These are phyloP conservation scores for Phytophthora tentaculata DNA, from an alignment of 352 stramenopile species.

Conservation along the genomic window DNA sequence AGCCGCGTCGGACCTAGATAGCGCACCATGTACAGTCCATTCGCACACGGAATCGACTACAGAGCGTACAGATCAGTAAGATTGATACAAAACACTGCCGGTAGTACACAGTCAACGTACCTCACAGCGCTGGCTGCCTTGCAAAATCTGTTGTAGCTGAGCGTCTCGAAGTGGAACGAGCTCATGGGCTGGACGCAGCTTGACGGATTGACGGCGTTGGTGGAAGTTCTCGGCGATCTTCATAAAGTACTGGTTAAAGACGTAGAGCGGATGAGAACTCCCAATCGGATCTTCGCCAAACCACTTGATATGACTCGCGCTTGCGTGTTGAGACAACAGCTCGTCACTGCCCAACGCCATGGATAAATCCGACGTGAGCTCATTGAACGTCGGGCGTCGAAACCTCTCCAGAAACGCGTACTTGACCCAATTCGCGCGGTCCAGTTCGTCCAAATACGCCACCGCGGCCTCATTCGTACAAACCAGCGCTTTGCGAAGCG, in stretches of 20 bases:
- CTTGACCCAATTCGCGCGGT: conserved; percentile 73
- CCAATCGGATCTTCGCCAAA: conserved; percentile 66
- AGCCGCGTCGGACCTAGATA: conserved; percentile 62
- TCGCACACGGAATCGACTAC: conserved; percentile 83
- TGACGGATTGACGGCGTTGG: conserved; percentile 59
- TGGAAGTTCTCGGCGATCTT: conserved; percentile 80
- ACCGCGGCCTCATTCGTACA: conserved; percentile 61
- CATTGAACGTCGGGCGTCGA: conserved; percentile 73
- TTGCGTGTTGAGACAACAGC: conserved; percentile 48
- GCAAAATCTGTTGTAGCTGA: conserved; percentile 73
- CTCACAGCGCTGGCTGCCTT: conserved; percentile 80
- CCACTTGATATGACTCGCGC: conserved; percentile 51
- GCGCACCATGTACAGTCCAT: conserved; percentile 81
- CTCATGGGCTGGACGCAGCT: conserved; percentile 56
- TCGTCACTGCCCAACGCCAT: conserved; percentile 52
- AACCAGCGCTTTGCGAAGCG: conserved; percentile 54
- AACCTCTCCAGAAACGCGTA: conserved; percentile 77
- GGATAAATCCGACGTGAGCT: conserved; percentile 70
- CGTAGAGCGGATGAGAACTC: conserved; percentile 67
- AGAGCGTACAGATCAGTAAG: conserved; percentile 10
- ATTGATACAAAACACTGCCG: background rate
- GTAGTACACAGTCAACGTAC: conserved; percentile 37
- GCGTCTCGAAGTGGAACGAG: conserved; percentile 68
- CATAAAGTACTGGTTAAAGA: conserved; percentile 79
- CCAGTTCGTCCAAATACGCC: conserved; percentile 62